Evolutionary conservation across 1,139 yeast genomes (phyloP).

Genomic region (Geotrichum macrosporum): DNA sequence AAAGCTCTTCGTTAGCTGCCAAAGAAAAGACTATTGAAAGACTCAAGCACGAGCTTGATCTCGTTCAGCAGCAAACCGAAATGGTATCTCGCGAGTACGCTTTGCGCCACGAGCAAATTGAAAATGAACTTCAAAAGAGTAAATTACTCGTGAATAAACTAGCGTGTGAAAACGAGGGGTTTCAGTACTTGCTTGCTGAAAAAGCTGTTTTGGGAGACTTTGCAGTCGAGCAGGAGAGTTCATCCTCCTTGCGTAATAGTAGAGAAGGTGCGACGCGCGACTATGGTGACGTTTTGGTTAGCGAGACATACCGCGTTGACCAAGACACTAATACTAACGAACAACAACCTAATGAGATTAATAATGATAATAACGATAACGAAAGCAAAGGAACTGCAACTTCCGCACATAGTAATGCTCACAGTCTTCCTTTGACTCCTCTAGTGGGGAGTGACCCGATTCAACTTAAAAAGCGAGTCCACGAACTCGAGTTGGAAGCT

Average conservation of each 20-base stretch:
- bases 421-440: background rate
- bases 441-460: background rate
- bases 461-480: conserved; percentile 10
- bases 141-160: conserved; percentile 32
- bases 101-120: conserved; percentile 31
- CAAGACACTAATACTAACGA: background rate
- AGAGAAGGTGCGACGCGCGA: too few relatives aligned
- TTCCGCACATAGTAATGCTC: conserved; percentile 1
- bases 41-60: conserved; percentile 28
- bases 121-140: conserved; percentile 32
- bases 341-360: background rate
- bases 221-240: conserved; percentile 3
- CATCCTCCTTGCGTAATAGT: too few relatives aligned
- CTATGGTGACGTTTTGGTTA: background rate
- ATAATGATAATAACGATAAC: background rate
- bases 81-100: conserved; percentile 35
- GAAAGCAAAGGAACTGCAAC: background rate
- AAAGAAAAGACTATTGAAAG: conserved; percentile 24
- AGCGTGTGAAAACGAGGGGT: conserved; percentile 37
- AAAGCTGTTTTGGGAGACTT: conserved; percentile 28
- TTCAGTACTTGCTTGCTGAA: conserved; percentile 37
- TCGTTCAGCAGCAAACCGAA: conserved; percentile 33
- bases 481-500: conserved; percentile 15
- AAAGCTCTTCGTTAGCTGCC: conserved; percentile 1
- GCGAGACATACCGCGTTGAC: background rate